These are phyloP conservation scores for Ochromonas danica DNA, from an alignment of 108 stramenopile genomes.

Conservation along the genomic window DNA sequence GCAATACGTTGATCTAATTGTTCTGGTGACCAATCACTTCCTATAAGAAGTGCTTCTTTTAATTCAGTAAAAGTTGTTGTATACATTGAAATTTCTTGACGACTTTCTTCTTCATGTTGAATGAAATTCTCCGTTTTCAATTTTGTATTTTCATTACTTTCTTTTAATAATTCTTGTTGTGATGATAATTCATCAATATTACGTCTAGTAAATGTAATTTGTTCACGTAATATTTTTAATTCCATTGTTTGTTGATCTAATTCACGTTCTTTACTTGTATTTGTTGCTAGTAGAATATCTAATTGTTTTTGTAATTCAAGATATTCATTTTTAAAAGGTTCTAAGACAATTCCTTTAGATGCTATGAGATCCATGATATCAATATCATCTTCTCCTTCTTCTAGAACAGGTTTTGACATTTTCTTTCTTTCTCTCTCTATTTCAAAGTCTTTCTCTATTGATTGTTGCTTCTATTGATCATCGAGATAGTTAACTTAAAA, in stretches of 20 bases:
- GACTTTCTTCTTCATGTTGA: slow-evolving; percentile 34
- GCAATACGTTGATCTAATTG: not conserved
- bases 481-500: no score
- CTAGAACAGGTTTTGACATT: no score
- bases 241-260: not conserved
- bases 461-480: no score
- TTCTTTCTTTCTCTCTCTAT: no score
- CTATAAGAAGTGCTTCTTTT: not conserved
- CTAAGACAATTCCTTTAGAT: slow-evolving; percentile 23
- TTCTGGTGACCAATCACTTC: slow-evolving; percentile 17
- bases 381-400: slow-evolving; percentile 4
- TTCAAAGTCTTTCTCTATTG: no score
- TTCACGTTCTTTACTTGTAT: slow-evolving; percentile 16
- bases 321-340: slow-evolving; percentile 33
- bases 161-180: slow-evolving; percentile 23
- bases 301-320: slow-evolving; percentile 1
- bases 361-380: slow-evolving; percentile 30
- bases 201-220: not conserved
- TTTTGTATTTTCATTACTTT: slow-evolving; percentile 30
- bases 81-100: slow-evolving; percentile 30
- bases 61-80: not conserved
- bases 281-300: not conserved
- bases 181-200: slow-evolving; percentile 10
- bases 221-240: slow-evolving; percentile 5
- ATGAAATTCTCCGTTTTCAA: slow-evolving; percentile 40